A percentile compares a stretch with the other conserved stretches of the same genome.
phyloP scores from a whole-genome alignment of 2,329 filamentous ascomycete species.

The Plectosphaerella cucumerina region DNA sequence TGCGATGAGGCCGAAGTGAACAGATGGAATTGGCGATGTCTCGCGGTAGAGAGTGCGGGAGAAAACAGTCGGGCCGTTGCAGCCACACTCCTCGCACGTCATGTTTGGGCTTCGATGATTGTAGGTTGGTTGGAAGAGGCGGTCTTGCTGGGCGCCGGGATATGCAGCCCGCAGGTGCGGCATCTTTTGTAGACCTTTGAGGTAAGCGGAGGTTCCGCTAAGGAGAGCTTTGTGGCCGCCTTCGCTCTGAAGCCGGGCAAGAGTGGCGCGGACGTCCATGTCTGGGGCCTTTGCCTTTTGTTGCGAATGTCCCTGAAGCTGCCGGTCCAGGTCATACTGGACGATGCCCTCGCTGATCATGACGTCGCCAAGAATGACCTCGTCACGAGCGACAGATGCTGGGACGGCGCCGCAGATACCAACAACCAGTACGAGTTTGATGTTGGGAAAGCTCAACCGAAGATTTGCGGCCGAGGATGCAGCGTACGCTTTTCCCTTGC shows the following conservation, averaged over 20 bases:
- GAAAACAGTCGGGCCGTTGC: neutral
- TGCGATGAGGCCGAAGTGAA: neutral
- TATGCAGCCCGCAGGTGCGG: too few relatives aligned
- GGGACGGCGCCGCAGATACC: constrained; percentile 24
- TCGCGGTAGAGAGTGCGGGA: constrained; percentile 11
- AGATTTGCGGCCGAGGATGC: constrained; percentile 11
- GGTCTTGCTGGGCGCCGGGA: too few relatives aligned
- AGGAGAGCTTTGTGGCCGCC: constrained; percentile 7
- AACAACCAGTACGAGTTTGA: constrained; percentile 15
- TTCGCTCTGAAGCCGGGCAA: constrained; percentile 18
- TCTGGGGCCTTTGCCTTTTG: constrained; percentile 16
- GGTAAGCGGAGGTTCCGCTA: constrained; percentile 3
- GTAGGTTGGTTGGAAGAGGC: too few relatives aligned
- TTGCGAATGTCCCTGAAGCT: constrained; percentile 13
- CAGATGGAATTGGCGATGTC: too few relatives aligned
- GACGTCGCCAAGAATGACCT: constrained; percentile 21
- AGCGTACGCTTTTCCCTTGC: constrained; percentile 19
- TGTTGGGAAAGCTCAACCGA: constrained; percentile 10
- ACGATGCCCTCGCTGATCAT: constrained; percentile 21
- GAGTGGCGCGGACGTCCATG: constrained; percentile 15
- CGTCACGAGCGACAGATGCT: neutral
- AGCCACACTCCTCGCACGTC: neutral
- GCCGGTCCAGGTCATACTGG: constrained; percentile 24
- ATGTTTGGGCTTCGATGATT: too few relatives aligned
- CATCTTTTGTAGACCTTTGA: too few relatives aligned